Evolutionary conservation across 1,139 yeast species (phyloP).

Genomic region (Kluyveromyces marxianus): DNA sequence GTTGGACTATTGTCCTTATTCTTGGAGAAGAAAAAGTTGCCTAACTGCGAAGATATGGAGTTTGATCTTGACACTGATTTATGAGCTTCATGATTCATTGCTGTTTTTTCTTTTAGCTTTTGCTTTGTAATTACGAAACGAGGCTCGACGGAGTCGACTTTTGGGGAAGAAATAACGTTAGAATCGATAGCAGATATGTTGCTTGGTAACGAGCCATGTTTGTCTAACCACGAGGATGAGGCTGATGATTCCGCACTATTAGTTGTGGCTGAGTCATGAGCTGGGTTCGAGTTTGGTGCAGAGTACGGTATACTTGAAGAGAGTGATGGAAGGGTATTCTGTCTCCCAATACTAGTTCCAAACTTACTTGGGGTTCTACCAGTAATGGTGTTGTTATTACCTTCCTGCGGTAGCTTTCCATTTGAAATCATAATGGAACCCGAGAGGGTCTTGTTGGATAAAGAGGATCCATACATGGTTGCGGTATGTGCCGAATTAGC

Average conservation of each 20-base stretch:
- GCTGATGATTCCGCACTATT: constrained; percentile 23
- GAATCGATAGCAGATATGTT: constrained; percentile 42
- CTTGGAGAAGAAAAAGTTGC: constrained; percentile 37
- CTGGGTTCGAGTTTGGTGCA: constrained; percentile 43
- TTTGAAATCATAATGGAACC: constrained; percentile 19
- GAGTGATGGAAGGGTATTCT: constrained; percentile 32
- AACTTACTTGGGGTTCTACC: background rate
- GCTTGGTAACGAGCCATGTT: constrained; percentile 42
- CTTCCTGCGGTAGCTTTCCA: constrained; percentile 4
- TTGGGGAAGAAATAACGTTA: constrained; percentile 64
- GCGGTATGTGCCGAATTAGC: constrained; percentile 32
- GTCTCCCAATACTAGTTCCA: constrained; percentile 2
- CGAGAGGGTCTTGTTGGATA: constrained; percentile 16
- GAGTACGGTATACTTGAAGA: constrained; percentile 64
- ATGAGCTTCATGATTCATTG: constrained; percentile 30
- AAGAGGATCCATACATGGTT: constrained; percentile 19
- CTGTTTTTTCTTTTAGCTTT: constrained; percentile 50
- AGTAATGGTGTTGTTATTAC: too few species aligned
- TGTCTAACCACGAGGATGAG: constrained; percentile 28
- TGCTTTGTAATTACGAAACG: constrained; percentile 69
- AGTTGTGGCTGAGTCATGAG: constrained; percentile 13
- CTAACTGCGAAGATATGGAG: constrained; percentile 37
- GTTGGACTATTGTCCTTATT: constrained; percentile 16
- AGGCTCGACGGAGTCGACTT: constrained; percentile 57
- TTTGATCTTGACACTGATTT: constrained; percentile 41